Conservation (phyloP, 331 rosid genomes). For the Cucumis variabilis region DNA sequence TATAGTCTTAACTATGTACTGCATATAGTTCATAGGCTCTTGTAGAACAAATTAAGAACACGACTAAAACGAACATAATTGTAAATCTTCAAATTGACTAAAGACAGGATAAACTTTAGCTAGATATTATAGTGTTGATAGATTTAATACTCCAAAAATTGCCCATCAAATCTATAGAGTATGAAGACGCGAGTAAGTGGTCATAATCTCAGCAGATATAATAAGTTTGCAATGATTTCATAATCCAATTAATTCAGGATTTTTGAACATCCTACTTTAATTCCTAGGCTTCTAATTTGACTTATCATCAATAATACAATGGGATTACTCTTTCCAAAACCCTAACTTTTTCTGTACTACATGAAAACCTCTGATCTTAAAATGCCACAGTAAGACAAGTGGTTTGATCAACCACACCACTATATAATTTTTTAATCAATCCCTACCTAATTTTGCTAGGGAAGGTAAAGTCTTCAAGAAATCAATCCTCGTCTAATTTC, state of each 20-base stretch:
- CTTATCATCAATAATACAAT: background rate
- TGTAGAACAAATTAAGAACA: background rate
- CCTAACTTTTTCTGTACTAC: background rate
- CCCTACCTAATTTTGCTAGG: background rate
- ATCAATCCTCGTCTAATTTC: background rate
- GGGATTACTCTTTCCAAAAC: background rate
- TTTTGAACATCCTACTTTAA: background rate
- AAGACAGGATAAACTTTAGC: background rate
- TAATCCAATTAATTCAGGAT: background rate
- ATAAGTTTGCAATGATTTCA: background rate
- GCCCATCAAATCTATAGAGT: background rate
- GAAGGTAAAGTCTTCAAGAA: background rate
- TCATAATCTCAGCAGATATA: background rate
- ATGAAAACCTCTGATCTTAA: background rate
- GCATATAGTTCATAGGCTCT: background rate
- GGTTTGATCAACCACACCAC: background rate
- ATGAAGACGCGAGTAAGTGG: background rate
- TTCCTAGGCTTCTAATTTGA: background rate
- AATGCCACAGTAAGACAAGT: background rate
- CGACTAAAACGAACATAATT: background rate
- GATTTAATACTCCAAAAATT: background rate
- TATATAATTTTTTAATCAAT: background rate
- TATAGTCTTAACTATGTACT: background rate
- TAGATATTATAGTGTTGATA: background rate
- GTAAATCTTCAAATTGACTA: conserved; percentile 5